A percentile compares a stretch with the other conserved stretches of the same genome.
phyloP scores from a whole-genome alignment of 805 yeast genomes.

The Saccharomyces mikatae region DNA sequence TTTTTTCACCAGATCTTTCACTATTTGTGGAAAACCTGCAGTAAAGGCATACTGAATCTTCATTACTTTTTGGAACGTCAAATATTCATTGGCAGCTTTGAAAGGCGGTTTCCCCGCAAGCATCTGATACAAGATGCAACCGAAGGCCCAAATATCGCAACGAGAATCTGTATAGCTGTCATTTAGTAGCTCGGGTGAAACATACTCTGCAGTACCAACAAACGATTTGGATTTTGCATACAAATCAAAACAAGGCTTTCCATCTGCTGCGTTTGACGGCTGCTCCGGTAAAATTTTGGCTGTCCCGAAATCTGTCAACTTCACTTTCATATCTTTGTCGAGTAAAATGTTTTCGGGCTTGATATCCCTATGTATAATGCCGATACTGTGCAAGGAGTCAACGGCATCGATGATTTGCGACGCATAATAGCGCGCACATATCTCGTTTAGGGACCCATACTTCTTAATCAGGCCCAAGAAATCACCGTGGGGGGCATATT shows the following conservation, averaged over 20 bases:
- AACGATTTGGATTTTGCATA: constrained; percentile 65
- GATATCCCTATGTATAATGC: constrained; percentile 68
- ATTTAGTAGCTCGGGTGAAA: constrained; percentile 66
- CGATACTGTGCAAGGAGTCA: constrained; percentile 59
- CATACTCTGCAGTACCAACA: constrained; percentile 77
- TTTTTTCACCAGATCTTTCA: constrained; percentile 61
- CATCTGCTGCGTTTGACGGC: constrained; percentile 33
- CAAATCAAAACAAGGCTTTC: constrained; percentile 42
- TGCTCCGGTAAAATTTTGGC: constrained; percentile 53
- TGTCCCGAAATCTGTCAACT: constrained; percentile 74
- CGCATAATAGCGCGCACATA: constrained; percentile 55
- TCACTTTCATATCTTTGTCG: constrained; percentile 48
- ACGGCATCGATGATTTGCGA: constrained; percentile 67
- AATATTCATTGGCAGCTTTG: constrained; percentile 68
- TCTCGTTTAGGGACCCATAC: constrained; percentile 58
- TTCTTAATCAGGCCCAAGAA: constrained; percentile 54
- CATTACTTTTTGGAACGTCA: constrained; percentile 69
- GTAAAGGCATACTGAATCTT: constrained; percentile 70
- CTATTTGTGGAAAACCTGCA: constrained; percentile 66
- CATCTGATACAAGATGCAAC: constrained; percentile 89
- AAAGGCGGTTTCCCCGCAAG: constrained; percentile 83
- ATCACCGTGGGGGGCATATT: constrained; percentile 72
- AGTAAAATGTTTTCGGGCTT: constrained; percentile 72
- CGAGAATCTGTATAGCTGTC: constrained; percentile 77
- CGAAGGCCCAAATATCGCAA: constrained; percentile 96